Evolutionary conservation across 2,329 filamentous ascomycete species (phyloP), one percentile per base, ranked within the genome.

Genomic region (Colletotrichum somersetense): DNA sequence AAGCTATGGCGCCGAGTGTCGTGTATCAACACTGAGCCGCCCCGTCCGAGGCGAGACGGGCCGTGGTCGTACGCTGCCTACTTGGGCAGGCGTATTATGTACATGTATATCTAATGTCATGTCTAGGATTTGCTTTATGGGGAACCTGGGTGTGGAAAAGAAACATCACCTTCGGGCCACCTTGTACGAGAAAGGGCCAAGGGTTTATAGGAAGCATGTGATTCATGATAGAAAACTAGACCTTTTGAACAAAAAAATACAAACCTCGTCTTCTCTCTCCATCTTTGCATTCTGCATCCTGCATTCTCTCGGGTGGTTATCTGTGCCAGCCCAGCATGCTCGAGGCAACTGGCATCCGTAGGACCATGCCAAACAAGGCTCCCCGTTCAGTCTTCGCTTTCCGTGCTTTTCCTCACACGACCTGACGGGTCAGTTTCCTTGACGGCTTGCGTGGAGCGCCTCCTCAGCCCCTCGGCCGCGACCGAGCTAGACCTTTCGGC

Each of bases 51-150:
- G 23, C 40, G 53, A 59, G 65, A 63, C 33, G 8, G 58, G 65
- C 40, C 44, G 59, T 23, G 53, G 58, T 38, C 59, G 44, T 64
- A 61, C 66, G 66, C 16, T 59, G 53, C 69, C 59, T 48, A 30
- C 30, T 61, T 69, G 66, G 66, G 69, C 69, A 30, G 59, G 46
- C 69, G 58, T 69, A 64, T 10, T 59, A 55, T 72, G 48, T 50
- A 72, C 53, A 69, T 69, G 69, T 72, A 72, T 72, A 72, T 72
- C 53, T 72, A 72, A 72, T 68, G 69, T 55, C 65, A 72, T 59
- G 66, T 56, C 65, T 56, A 30, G 66, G 66, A 58, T 55, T 18
- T 26, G 20, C 46, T 48, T 33, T 55, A 35, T 61, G 56, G 52
- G 53, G 53, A 55, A 40, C 53, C 66, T 50, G 53, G 66, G 56